phyloP scores from a whole-genome alignment of 139 green algal genomes.

The Tetraselmis chui region DNA sequence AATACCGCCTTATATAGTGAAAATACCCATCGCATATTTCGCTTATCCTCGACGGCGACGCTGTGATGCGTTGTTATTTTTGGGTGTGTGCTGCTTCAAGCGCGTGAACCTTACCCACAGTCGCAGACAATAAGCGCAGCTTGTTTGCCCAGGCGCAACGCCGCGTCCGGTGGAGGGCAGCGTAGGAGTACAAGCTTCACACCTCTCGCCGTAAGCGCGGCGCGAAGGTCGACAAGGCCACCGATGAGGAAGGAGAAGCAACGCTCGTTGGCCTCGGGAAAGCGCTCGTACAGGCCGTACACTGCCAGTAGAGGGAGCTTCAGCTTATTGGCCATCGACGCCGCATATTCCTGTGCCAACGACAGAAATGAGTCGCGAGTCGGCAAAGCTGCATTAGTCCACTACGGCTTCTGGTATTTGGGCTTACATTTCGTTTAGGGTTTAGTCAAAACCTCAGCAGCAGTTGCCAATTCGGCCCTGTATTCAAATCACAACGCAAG shows the following conservation, averaged over 20 bases:
- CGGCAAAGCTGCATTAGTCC: too few relatives aligned
- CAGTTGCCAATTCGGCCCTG: too few relatives aligned
- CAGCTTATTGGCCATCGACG: neutral
- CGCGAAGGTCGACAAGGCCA: neutral
- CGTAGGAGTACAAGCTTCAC: neutral
- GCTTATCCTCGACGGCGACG: too few relatives aligned
- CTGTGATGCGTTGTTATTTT: too few relatives aligned
- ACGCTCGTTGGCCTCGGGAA: neutral
- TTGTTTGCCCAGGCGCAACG: neutral
- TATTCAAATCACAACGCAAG: too few relatives aligned
- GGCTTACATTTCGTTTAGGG: too few relatives aligned
- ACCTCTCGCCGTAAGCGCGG: neutral
- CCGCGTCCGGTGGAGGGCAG: neutral
- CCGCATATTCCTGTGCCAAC: neutral
- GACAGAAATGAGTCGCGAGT: too few relatives aligned
- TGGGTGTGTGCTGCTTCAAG: too few relatives aligned
- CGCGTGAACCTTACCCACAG: neutral
- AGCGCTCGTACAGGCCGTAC: neutral
- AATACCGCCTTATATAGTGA: too few relatives aligned
- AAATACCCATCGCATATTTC: too few relatives aligned
- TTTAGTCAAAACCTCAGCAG: too few relatives aligned
- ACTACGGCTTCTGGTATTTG: too few relatives aligned
- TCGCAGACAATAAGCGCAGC: neutral
- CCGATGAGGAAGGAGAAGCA: neutral
- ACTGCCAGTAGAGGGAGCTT: neutral